Base-by-base conservation (phyloP, 2,329 filamentous ascomycete genomes). In the Cadophora gregata region DNA sequence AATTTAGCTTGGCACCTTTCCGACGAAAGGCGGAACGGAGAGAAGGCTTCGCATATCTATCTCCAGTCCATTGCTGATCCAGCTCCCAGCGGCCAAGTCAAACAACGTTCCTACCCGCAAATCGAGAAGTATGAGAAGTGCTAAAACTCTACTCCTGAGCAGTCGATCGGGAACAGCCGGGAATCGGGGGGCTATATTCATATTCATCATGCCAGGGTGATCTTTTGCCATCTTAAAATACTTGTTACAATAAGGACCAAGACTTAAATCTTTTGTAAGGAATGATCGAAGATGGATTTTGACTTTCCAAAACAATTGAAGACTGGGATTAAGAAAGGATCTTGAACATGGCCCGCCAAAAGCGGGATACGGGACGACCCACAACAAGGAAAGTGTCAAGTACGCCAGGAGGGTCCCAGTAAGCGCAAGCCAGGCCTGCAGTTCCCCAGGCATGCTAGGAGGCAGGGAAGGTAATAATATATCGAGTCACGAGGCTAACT, bases 31-130 rank as follows among this genome's bases (percentile, higher is more conserved):
- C 55, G 33, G 55, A 58, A 25, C 33, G 55, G 29, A 55, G 31
- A 31, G 55, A 27, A 50, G 19, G 27, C 50, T 7, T 53, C 19
- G 21, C 21, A 42, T 58, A 4, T 25, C 14, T 16, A 16, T 25
- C 55, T 58, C 56, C 38, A 42, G 16, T 58, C 27, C 48, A 61
- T 29, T 21, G 27, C 36, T 58, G 24, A 33, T 60, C 33, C 62
- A 59, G 33, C 38, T 59, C 59, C 55, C 25, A 31, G 16, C 21
- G 33, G 50, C 5, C 19, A 42, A 42, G 38, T 33, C 45, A 53
- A 36, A 45, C 45, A 67, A 69, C 59, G 64, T 67, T 58, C 29
- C 59, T 69, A 65, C 63, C 63, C 67, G 62, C 59, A 63, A 66
- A 60, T n/a, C 64, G 65, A 69, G 58, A 66, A 29, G 59, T 63